Evolutionary conservation across 306 rosid species (phyloP).

Genomic region (Sphenostylis stenocarpa): DNA sequence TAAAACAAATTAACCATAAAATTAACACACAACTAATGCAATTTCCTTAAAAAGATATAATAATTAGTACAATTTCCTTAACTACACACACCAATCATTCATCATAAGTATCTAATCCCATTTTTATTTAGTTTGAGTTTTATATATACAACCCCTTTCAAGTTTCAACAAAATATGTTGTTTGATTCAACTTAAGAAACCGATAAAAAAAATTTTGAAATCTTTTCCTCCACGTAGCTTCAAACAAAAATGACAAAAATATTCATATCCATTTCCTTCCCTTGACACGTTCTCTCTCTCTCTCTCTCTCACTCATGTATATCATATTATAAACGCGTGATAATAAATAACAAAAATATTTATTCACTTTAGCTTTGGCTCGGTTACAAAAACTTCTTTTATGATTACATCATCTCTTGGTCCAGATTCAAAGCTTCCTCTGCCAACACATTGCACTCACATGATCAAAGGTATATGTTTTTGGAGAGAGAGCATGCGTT

Average conservation of each 20-base stretch:
- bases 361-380: neutral
- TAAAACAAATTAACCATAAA: neutral
- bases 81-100: too few relatives aligned
- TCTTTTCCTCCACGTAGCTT: too few relatives aligned
- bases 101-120: too few relatives aligned
- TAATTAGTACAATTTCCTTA: neutral
- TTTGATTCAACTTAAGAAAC: too few relatives aligned
- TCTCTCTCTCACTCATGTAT: neutral
- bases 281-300: neutral
- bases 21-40: too few relatives aligned
- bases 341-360: neutral
- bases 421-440: constrained; percentile 25
- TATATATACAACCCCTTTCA: too few relatives aligned
- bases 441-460: constrained; percentile 24
- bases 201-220: too few relatives aligned
- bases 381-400: constrained; percentile 34
- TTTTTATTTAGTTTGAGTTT: too few relatives aligned
- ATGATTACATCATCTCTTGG: constrained; percentile 36
- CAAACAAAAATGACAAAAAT: too few relatives aligned
- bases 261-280: too few relatives aligned
- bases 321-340: neutral
- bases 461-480: constrained; percentile 10
- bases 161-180: too few relatives aligned
- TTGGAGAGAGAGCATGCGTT: constrained; percentile 27
- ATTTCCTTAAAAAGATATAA: too few relatives aligned